Percentiles rank a stretch among this genome's conserved stretches.
phyloP scores from a whole-genome alignment of 2,329 filamentous ascomycete species.

The Neonectria punicea region DNA sequence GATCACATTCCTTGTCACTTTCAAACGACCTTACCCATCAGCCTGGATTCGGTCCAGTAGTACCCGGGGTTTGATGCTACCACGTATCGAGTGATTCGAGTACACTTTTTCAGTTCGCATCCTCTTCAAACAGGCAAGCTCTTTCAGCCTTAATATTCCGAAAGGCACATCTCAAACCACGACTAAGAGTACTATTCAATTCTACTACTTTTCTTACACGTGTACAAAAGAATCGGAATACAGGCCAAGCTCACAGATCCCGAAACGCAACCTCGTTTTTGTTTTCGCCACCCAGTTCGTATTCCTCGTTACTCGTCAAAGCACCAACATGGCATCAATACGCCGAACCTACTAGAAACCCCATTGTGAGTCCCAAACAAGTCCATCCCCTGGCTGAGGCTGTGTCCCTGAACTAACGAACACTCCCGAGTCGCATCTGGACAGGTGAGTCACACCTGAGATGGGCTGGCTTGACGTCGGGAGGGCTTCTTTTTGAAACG shows the following conservation, averaged over 20 bases:
- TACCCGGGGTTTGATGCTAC: neutral
- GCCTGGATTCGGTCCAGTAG: neutral
- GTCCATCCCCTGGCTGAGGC: slow-evolving; percentile 2
- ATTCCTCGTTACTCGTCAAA: neutral
- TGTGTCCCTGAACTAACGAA: slow-evolving; percentile 6
- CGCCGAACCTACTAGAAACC: slow-evolving; percentile 23
- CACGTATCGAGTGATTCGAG: neutral
- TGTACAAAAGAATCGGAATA: neutral
- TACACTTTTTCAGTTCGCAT: neutral
- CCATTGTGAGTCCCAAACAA: slow-evolving; percentile 34
- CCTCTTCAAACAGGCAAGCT: neutral
- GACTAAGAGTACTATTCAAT: neutral
- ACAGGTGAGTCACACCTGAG: neutral
- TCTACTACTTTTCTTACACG: neutral
- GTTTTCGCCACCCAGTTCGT: neutral
- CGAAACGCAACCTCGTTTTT: neutral
- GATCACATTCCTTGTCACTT: neutral
- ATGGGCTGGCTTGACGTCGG: slow-evolving; percentile 8
- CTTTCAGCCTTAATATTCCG: neutral
- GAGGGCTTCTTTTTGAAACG: slow-evolving; percentile 17
- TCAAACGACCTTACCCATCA: neutral
- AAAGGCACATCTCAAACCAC: neutral
- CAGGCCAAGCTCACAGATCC: neutral
- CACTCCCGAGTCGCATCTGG: slow-evolving; percentile 4
- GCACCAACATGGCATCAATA: neutral